phyloP scores from a whole-genome alignment of 768 basidiomycete species.

The Coprinopsis cinerea region DNA sequence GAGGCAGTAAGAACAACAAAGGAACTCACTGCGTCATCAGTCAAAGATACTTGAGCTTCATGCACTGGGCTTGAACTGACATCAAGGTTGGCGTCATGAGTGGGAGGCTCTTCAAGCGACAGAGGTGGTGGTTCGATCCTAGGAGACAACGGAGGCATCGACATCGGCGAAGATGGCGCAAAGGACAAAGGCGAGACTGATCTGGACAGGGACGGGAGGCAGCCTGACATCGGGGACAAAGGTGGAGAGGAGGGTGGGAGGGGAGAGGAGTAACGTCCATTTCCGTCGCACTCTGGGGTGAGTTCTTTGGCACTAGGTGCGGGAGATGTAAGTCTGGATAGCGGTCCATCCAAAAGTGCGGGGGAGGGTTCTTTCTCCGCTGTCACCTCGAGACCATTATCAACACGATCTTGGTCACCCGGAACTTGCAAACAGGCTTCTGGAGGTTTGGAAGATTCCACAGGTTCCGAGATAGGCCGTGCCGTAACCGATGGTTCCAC shows the following conservation, averaged over 20 bases:
- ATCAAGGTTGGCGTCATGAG: neutral
- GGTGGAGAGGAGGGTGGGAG: slow-evolving; percentile 41
- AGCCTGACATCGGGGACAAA: slow-evolving; percentile 34
- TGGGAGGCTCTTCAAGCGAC: neutral
- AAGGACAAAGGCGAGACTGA: slow-evolving; percentile 28
- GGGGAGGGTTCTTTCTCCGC: neutral
- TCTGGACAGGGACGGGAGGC: slow-evolving; percentile 30
- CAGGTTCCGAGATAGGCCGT: slow-evolving; percentile 36
- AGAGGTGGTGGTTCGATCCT: neutral
- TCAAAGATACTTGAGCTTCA: neutral
- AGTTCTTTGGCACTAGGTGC: slow-evolving; percentile 24
- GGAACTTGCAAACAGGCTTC: neutral
- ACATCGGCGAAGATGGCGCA: slow-evolving; percentile 13
- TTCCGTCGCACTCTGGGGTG: slow-evolving; percentile 24
- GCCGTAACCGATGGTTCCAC: slow-evolving; percentile 9
- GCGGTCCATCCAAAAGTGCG: neutral
- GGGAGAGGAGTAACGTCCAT: slow-evolving; percentile 22
- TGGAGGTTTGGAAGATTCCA: slow-evolving; percentile 19
- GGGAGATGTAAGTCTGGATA: slow-evolving; percentile 7
- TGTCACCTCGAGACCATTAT: neutral
- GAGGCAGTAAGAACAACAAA: neutral
- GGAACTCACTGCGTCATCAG: neutral
- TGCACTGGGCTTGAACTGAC: neutral
- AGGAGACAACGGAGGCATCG: slow-evolving; percentile 15
- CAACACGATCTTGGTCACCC: neutral